A percentile compares a stretch with the other conserved stretches of the same genome.
Evolutionary conservation across 768 basidiomycete genomes (phyloP).

Genomic region (Serpula lacrymans): DNA sequence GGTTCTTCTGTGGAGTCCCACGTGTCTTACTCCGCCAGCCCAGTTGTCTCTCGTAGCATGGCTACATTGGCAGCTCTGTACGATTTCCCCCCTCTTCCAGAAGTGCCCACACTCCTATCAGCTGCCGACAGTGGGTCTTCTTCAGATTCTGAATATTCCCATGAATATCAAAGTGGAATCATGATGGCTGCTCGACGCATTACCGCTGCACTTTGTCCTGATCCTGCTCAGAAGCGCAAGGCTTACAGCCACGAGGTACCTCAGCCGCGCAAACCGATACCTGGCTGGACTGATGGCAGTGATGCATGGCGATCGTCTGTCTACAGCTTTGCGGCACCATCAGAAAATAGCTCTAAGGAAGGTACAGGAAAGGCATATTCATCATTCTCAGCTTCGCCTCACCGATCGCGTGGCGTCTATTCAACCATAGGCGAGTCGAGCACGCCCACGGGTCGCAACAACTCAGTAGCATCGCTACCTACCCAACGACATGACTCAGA

Average conservation of each 20-base stretch:
- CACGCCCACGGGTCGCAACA: slow-evolving; percentile 13
- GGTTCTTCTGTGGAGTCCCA: slow-evolving; percentile 37
- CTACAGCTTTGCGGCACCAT: slow-evolving; percentile 49
- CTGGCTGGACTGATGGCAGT: slow-evolving; percentile 69
- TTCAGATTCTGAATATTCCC: slow-evolving; percentile 28
- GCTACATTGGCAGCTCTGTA: slow-evolving; percentile 37
- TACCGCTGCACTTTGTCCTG: slow-evolving; percentile 40
- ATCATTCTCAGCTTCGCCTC: slow-evolving; percentile 50
- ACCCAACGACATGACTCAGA: slow-evolving; percentile 18
- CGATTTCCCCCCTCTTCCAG: slow-evolving; percentile 53
- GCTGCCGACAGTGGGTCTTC: slow-evolving; percentile 11
- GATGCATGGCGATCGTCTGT: slow-evolving; percentile 65
- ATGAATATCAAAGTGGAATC: slow-evolving; percentile 54
- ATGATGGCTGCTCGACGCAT: slow-evolving; percentile 69
- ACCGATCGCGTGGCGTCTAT: slow-evolving; percentile 45
- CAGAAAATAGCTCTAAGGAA: slow-evolving; percentile 29
- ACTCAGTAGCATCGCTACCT: slow-evolving; percentile 24
- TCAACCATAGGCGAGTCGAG: slow-evolving; percentile 40
- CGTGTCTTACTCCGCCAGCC: slow-evolving; percentile 21
- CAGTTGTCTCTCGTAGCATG: slow-evolving; percentile 26
- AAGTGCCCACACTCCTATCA: slow-evolving; percentile 42
- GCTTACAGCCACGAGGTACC: slow-evolving; percentile 27
- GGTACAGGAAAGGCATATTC: slow-evolving; percentile 33
- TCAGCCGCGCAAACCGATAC: slow-evolving; percentile 42
- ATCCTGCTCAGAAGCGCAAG: slow-evolving; percentile 36